Evolutionary conservation across 2,329 filamentous ascomycete species (phyloP).

Genomic region (Neofusicoccum sp.): DNA sequence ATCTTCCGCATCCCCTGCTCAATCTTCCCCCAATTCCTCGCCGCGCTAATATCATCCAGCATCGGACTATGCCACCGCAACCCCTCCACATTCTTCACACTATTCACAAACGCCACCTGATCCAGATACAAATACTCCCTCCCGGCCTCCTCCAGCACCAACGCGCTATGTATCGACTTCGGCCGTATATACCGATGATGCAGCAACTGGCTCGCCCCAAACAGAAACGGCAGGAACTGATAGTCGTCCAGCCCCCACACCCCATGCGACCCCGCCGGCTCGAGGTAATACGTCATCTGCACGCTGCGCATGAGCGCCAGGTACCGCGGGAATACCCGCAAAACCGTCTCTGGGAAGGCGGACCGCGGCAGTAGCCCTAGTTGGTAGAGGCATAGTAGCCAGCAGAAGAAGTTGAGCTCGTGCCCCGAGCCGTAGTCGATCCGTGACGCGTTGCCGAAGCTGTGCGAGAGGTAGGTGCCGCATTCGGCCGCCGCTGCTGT

Average conservation of each 20-base stretch:
- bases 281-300: conserved; percentile 91
- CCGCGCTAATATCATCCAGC: conserved; percentile 93
- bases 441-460: conserved; percentile 79
- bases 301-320: conserved; percentile 81
- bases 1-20: conserved; percentile 94
- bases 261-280: conserved; percentile 62
- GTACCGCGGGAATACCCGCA: conserved; percentile 79
- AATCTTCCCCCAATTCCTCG: conserved; percentile 87
- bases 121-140: conserved; percentile 86
- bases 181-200: conserved; percentile 62
- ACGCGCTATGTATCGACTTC: conserved; percentile 74
- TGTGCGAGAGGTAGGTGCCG: conserved; percentile 75
- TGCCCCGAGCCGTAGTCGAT: conserved; percentile 98
- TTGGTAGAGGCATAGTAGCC: conserved; percentile 91
- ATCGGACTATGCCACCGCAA: conserved; percentile 96
- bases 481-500: conserved; percentile 66
- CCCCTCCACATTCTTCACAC: conserved; percentile 92
- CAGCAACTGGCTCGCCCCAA: conserved; percentile 54
- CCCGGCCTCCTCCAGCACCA: conserved; percentile 82
- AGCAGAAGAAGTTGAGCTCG: conserved; percentile 95
- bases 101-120: conserved; percentile 91
- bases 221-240: conserved; percentile 54
- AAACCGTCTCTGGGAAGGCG: conserved; percentile 72
- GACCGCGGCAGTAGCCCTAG: conserved; percentile 61
- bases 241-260: conserved; percentile 56